Evolutionary conservation across 805 yeast genomes (phyloP), one percentile per base, ranked within the genome.

Genomic region (Pichia nakasei): DNA sequence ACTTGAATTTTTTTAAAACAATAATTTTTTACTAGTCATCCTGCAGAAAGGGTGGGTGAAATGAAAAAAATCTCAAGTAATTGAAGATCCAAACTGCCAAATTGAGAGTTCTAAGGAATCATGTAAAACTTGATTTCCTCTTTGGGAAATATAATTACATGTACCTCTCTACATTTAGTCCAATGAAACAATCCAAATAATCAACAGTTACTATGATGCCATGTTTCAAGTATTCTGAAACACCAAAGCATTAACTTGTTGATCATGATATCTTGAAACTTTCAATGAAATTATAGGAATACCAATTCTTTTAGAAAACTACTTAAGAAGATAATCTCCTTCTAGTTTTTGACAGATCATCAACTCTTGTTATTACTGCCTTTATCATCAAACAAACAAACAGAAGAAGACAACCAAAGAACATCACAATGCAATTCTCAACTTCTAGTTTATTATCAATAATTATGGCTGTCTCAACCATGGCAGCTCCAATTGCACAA

Each of bases 401-500:
- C 27, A 29, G n/a, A 33, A 32, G 36, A 22, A 17, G 9, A 36
- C 12, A n/a, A 41, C 36, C 18, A 43, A n/a, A n/a, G 9, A 35
- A 17, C 17, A 20, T 17, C 9, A 44, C 5, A 32, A 45, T 45
- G 48, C 41, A 45, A 34, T 29, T 45, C 15, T 32, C 35, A 8
- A 32, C 37, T 19, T 17, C 29, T 22, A 24, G 24, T 34, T 38
- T 45, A 37, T 15, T 45, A 19, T 37, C 45, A 13, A 9, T 32
- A 9, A 9, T 37, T n/a, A 32, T 45, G 35, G 37, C 47, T 24
- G 20, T 38, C 19, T 17, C 35, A 17, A 32, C 42, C 11, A 35
- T 38, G 24, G 39, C 45, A 2, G 42, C 45, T 7, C 48, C 48
- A 22, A 31, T 45, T 29, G 45, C 44, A 13, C 39, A 39, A 27